Evolutionary conservation across 306 rosid species (phyloP).

Genomic region (Astragalus membranaceus): DNA sequence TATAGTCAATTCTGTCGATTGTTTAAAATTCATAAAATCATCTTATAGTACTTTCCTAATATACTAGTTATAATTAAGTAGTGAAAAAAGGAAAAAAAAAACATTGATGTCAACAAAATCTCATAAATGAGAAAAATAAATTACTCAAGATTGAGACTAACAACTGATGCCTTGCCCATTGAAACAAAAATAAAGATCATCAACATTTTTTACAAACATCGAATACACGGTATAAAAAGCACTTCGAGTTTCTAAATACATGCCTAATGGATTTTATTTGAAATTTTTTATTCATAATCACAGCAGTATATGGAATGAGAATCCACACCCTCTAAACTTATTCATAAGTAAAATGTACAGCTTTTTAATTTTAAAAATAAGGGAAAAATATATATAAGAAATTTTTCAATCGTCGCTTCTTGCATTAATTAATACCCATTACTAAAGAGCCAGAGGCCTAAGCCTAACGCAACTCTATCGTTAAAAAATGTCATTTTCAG

Average conservation of each 20-base stretch:
- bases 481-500: background rate
- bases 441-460: background rate
- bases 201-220: background rate
- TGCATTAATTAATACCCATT: background rate
- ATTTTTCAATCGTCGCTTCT: background rate
- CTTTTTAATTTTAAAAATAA: background rate
- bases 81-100: too few relatives aligned
- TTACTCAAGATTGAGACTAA: background rate
- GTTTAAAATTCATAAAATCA: too few relatives aligned
- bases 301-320: background rate
- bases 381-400: background rate
- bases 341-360: background rate
- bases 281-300: background rate
- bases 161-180: too few relatives aligned
- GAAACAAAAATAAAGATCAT: background rate
- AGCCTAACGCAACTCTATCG: conserved; percentile 7
- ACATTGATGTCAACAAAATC: too few relatives aligned
- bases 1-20: too few relatives aligned
- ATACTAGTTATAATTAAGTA: too few relatives aligned
- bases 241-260: too few relatives aligned
- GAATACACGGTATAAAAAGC: too few relatives aligned
- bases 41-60: too few relatives aligned
- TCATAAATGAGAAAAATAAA: too few relatives aligned
- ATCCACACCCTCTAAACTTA: background rate
- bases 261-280: background rate